Evolutionary conservation across 345 rosid species (phyloP).

Genomic region (Combretum micranthum): DNA sequence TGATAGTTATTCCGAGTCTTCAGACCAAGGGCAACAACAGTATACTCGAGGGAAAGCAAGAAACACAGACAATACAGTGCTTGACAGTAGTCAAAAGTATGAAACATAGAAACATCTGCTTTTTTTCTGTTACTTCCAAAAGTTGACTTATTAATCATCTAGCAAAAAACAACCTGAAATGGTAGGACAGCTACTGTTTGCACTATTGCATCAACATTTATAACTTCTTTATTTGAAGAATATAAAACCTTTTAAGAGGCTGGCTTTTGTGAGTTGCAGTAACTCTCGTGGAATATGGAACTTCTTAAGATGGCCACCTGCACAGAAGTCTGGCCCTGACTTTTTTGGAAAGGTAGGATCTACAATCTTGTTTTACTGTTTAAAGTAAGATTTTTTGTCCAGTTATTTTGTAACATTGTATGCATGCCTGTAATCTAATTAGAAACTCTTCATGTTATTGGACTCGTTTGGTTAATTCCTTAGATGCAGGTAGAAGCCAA

Average conservation of each 20-base stretch:
- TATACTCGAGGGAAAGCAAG: constrained; percentile 33
- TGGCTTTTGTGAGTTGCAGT: constrained; percentile 18
- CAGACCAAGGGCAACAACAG: constrained; percentile 33
- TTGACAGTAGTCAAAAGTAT: constrained; percentile 49
- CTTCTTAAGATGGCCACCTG: constrained; percentile 32
- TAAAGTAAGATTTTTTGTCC: neutral
- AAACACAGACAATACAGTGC: constrained; percentile 19
- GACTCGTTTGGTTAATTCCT: no score
- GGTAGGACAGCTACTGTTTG: no score
- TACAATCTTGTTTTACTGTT: constrained; percentile 21
- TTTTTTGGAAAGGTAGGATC: constrained; percentile 20
- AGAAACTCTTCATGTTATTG: no score
- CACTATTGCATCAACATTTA: no score
- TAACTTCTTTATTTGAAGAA: no score
- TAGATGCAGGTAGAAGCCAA: no score
- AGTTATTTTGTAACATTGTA: neutral
- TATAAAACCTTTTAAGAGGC: no score
- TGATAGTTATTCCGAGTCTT: constrained; percentile 35
- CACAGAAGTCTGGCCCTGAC: constrained; percentile 32
- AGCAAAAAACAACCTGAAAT: no score
- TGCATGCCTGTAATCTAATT: no score
- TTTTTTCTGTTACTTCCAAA: neutral
- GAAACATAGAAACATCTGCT: neutral
- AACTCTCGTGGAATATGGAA: constrained; percentile 60
- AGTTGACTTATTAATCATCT: constrained; percentile 1